Conservation (phyloP, 1,284 basidiomycete species). For the Papiliotrema fonsecae region DNA sequence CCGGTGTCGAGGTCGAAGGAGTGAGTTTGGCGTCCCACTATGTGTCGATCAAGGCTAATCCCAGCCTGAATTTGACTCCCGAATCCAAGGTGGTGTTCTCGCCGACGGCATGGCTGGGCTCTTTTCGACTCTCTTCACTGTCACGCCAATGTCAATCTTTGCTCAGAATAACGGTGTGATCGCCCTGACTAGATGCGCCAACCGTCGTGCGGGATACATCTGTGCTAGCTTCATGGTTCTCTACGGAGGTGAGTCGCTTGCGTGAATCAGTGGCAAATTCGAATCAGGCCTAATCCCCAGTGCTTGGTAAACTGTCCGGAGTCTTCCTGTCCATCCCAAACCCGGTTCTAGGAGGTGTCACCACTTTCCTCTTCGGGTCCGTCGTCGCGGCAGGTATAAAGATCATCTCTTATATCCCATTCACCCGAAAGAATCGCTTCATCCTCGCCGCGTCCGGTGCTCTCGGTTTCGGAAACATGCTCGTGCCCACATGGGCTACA, state of each 20-base stretch:
- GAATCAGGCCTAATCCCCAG: no score
- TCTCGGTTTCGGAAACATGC: slow-evolving; percentile 64
- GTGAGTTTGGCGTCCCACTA: no score
- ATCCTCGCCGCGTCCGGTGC: slow-evolving; percentile 65
- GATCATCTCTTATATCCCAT: slow-evolving; percentile 62
- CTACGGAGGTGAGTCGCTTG: no score
- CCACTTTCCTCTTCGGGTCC: slow-evolving; percentile 43
- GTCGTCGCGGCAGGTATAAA: slow-evolving; percentile 60
- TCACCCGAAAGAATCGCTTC: slow-evolving; percentile 72
- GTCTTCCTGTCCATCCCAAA: no score
- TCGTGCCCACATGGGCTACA: slow-evolving; percentile 43
- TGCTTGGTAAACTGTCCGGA: no score
- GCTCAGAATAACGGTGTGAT: slow-evolving; percentile 37
- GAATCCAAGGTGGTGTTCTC: slow-evolving; percentile 34
- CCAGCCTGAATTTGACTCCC: slow-evolving; percentile 26
- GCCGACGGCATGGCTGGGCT: slow-evolving; percentile 30
- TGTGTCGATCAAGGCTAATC: no score
- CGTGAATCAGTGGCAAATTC: slow-evolving; percentile 33
- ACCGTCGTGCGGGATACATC: slow-evolving; percentile 28
- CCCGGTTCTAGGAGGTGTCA: no score
- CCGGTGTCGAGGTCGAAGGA: slow-evolving; percentile 18
- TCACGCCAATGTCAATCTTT: slow-evolving; percentile 33
- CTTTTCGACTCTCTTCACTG: slow-evolving; percentile 28
- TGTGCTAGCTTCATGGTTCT: slow-evolving; percentile 30
- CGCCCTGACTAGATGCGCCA: slow-evolving; percentile 34